Evolutionary conservation across 768 basidiomycete species (phyloP), one percentile per base, ranked within the genome.

Genomic region (Strobilomyces dryophilus): DNA sequence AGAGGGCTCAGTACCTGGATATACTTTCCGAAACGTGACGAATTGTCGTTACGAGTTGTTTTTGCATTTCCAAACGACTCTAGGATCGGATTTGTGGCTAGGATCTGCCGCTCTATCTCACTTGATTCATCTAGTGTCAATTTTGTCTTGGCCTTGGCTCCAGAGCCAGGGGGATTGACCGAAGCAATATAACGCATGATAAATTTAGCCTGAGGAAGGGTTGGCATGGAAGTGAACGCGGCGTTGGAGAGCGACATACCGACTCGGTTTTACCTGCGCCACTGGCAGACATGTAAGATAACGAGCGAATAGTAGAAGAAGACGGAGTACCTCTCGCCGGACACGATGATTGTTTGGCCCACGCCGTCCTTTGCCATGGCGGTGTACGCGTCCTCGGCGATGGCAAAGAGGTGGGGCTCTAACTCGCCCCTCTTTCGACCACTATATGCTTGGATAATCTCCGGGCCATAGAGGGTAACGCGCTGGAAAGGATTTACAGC

Each of bases 231-330:
- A 14, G 43, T 4, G 17, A 46, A 53, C 45, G 21, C 27, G 32
- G 29, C 40, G 60, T 18, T 45, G 21, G 26, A 43, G 43, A 35
- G 39, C 4, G 10, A 46, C 84, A 70, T 61, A 91, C 95, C 48
- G 93, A 95, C 73, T 98, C 97, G 0, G 97, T 99, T 78, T 99
- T 99, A 51, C 97, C 97, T 49, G 97, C 97, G 73, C 97, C 97
- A 81, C 94, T 97, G 51, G n/a, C 62, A 39, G 17, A 57, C 42
- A 44, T 34, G 20, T 53, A 55, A 59, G 64, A 51, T 26, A 41
- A 49, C 49, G 18, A 31, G 37, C 47, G 49, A 27, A 18, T 37
- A 51, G 15, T 2, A 45, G 31, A 42, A 42, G 34, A 42, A 51
- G 39, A 15, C 32, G 45, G 71, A 78, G 58, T 64, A 95, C 92